A percentile compares a stretch with the other conserved stretches of the same genome.
phyloP scores from a whole-genome alignment of 441 rosid species.

The Pelargonium fulgidum region DNA sequence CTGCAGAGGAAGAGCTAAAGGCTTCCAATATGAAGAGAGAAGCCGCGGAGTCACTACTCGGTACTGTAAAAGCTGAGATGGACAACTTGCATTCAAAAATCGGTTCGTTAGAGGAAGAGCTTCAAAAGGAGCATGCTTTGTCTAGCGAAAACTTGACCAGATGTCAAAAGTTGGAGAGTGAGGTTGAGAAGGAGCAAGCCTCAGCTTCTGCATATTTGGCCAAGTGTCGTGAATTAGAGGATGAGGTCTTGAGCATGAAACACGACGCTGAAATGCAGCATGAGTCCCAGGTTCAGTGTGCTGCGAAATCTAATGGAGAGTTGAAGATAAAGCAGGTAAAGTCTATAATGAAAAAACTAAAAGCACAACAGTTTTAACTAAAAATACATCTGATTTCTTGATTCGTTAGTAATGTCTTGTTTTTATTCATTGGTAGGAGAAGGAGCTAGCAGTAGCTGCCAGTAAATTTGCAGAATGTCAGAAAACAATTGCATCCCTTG shows the following conservation, averaged over 20 bases:
- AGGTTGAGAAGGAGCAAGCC: conserved; percentile 41
- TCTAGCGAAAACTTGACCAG: conserved; percentile 32
- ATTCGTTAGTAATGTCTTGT: conserved; percentile 14
- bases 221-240: conserved; percentile 43
- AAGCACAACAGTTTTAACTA: neutral
- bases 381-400: neutral
- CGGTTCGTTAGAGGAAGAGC: conserved; percentile 39
- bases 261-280: conserved; percentile 24
- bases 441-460: conserved; percentile 64
- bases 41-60: conserved; percentile 20
- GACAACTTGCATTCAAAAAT: conserved; percentile 42
- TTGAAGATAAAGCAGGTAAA: conserved; percentile 60
- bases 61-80: conserved; percentile 43
- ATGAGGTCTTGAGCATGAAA: conserved; percentile 49
- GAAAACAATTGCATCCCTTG: conserved; percentile 69
- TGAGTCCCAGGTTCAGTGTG: conserved; percentile 12
- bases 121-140: conserved; percentile 39
- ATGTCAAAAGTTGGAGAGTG: conserved; percentile 45
- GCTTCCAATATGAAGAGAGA: too few species aligned
- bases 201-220: conserved; percentile 36
- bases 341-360: conserved; percentile 7
- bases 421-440: conserved; percentile 39
- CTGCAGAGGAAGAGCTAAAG: conserved; percentile 39
- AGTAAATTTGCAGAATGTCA: conserved; percentile 73
- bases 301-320: conserved; percentile 33